These are phyloP conservation scores for Backusella mclennaniae DNA, from an alignment of 192 early-diverging fungal genomes.

Conservation along the genomic window DNA sequence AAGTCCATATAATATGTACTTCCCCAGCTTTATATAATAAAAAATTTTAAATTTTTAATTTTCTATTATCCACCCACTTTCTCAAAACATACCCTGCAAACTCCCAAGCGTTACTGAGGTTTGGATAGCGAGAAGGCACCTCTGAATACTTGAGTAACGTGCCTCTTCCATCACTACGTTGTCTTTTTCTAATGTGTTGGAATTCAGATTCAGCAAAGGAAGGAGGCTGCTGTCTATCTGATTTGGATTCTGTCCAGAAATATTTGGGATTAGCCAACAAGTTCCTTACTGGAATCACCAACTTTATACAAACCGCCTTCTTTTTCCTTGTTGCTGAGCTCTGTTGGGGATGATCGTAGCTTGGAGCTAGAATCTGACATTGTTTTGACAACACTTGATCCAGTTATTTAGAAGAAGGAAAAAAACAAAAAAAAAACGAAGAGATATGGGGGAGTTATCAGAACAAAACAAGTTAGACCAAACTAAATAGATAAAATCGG, in stretches of 20 bases:
- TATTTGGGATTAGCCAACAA: not conserved
- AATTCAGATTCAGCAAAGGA: constrained; percentile 46
- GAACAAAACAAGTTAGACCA: not conserved
- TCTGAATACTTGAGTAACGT: constrained; percentile 30
- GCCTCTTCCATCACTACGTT: constrained; percentile 14
- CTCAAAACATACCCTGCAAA: constrained; percentile 40
- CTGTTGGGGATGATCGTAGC: not conserved
- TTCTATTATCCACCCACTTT: no score
- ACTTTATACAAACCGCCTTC: not conserved
- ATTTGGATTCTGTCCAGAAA: not conserved
- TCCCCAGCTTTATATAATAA: constrained; percentile 30
- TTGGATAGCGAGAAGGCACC: constrained; percentile 40
- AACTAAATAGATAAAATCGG: not conserved
- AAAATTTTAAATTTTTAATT: not conserved
- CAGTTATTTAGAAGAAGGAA: not conserved
- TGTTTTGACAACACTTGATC: not conserved
- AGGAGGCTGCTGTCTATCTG: constrained; percentile 26
- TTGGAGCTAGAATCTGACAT: constrained; percentile 3
- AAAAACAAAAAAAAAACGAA: not conserved
- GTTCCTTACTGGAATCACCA: not conserved
- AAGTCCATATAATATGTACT: constrained; percentile 42
- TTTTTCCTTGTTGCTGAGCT: not conserved
- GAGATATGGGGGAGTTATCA: no score
- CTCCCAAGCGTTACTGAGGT: constrained; percentile 46
- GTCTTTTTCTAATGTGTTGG: constrained; percentile 34